phyloP scores from a whole-genome alignment of 192 early-diverging fungal genomes.

The Entomortierella chlamydospora region DNA sequence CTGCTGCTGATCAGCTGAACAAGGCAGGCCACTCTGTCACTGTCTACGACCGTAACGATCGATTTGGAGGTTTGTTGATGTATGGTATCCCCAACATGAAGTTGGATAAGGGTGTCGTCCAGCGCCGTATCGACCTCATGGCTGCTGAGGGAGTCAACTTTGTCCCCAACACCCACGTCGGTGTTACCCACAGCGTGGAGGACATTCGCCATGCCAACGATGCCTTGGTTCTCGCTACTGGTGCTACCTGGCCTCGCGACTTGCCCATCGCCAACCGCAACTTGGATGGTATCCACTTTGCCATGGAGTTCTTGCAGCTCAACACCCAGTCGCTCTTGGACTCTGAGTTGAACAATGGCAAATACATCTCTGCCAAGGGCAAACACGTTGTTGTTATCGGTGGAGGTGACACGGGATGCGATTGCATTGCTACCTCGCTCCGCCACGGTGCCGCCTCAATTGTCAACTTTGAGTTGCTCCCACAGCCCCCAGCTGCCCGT shows the following conservation, averaged over 20 bases:
- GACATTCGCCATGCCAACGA: slow-evolving; percentile 79
- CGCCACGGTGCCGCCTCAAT: slow-evolving; percentile 92
- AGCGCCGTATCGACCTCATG: slow-evolving; percentile 93
- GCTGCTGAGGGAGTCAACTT: slow-evolving; percentile 94
- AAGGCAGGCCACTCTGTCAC: slow-evolving; percentile 95
- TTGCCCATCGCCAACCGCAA: slow-evolving; percentile 89
- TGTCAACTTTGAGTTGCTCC: slow-evolving; percentile 97
- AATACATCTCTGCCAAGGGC: slow-evolving; percentile 87
- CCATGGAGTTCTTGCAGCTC: slow-evolving; percentile 96
- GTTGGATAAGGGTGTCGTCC: slow-evolving; percentile 96
- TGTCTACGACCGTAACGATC: slow-evolving; percentile 97
- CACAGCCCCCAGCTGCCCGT: slow-evolving; percentile 87
- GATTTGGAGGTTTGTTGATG: slow-evolving; percentile 94
- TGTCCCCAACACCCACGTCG: slow-evolving; percentile 89
- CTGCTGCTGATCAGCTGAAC: slow-evolving; percentile 98
- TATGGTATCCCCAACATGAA: slow-evolving; percentile 99
- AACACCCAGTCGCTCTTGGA: slow-evolving; percentile 91
- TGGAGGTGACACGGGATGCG: slow-evolving; percentile 97
- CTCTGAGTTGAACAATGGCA: slow-evolving; percentile 77
- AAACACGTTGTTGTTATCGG: slow-evolving; percentile 98
- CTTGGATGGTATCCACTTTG: slow-evolving; percentile 94
- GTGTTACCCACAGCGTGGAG: slow-evolving; percentile 80
- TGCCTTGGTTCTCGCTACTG: slow-evolving; percentile 88
- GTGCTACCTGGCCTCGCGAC: slow-evolving; percentile 98
- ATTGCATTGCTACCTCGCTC: slow-evolving; percentile 95